Evolutionary conservation across 2,329 filamentous ascomycete species (phyloP).

Genomic region (Xylariaceae sp.): DNA sequence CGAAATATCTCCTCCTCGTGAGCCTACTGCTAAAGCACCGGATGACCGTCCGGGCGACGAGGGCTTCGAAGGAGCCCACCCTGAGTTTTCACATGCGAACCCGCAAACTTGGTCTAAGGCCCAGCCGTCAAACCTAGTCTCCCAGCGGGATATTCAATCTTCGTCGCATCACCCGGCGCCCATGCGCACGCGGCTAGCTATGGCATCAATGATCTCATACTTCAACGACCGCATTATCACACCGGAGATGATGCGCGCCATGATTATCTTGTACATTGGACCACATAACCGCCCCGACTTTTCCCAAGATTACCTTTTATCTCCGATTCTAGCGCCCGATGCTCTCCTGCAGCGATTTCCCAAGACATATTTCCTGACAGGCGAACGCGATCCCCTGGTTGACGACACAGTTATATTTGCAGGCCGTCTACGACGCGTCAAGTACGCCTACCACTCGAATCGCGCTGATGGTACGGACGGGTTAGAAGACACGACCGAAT

Average conservation of each 20-base stretch:
- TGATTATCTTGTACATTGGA: slow-evolving; percentile 97
- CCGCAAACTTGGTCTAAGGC: slow-evolving; percentile 37
- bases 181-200: slow-evolving; percentile 81
- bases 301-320: slow-evolving; percentile 82
- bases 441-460: slow-evolving; percentile 49
- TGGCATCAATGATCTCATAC: slow-evolving; percentile 96
- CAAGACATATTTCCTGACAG: slow-evolving; percentile 89
- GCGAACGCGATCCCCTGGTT: slow-evolving; percentile 89
- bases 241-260: slow-evolving; percentile 97
- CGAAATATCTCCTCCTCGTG: slow-evolving; percentile 40
- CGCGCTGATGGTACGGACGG: slow-evolving; percentile 49
- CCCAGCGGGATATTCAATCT: slow-evolving; percentile 23
- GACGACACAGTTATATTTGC: slow-evolving; percentile 98
- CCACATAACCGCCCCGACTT: slow-evolving; percentile 93
- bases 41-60: slow-evolving; percentile 13
- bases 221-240: slow-evolving; percentile 93
- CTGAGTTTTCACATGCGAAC: slow-evolving; percentile 49
- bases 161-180: slow-evolving; percentile 52
- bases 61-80: slow-evolving; percentile 38
- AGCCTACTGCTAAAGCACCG: slow-evolving; percentile 15
- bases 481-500: slow-evolving; percentile 48
- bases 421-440: slow-evolving; percentile 78
- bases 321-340: slow-evolving; percentile 85
- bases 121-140: slow-evolving; percentile 18
- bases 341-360: slow-evolving; percentile 79